Base-by-base conservation (phyloP, 1,284 basidiomycete species). In the Leccinum angustisporum region DNA sequence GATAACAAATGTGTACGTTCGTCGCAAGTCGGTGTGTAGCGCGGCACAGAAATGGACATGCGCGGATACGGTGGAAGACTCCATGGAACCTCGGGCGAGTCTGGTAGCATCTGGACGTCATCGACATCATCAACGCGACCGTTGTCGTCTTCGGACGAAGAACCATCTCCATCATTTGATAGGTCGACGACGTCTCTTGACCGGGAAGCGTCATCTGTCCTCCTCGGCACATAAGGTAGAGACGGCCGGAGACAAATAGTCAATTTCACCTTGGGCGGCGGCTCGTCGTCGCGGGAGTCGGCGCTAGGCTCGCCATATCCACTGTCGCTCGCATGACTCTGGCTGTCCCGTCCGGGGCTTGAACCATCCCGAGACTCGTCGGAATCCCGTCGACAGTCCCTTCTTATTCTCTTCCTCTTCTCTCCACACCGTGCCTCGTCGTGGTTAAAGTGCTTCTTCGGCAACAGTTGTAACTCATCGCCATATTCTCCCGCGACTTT, bases 231-330 rank as follows among this genome's bases (percentile, higher is more conserved):
- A 43, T 72, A 71, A 1, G 75, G 66, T n/a, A 74, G 66, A 48
- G 73, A 71, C 16, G 75, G 71, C 36, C 78, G 83, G 53, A 90
- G 81, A 54, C 86, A 82, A 43, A 89, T 78, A 4, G 83, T 87
- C 53, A 90, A 79, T 70, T 88, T 90, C 67, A 89, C 84, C 69
- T 83, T 83, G 7, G 87, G 86, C 11, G 84, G 85, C 2, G 82
- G 82, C 66, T 77, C 84, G 58, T 78, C 83, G 58, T 75, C 75
- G 27, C 66, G 65, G 34, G 72, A 71, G 57, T 68, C 63, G 38
- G 56, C 36, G 51, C 54, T 63, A 27, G 62, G 57, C 43, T 75
- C 63, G 78, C 80, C 56, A 79, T 80, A 63, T 71, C 78, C 58
- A 68, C 72, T 74, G 61, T 65, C 70, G 56, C 68, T 67, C 13